phyloP scores from a whole-genome alignment of 768 basidiomycete species.

The Neoboletus magnificus region DNA sequence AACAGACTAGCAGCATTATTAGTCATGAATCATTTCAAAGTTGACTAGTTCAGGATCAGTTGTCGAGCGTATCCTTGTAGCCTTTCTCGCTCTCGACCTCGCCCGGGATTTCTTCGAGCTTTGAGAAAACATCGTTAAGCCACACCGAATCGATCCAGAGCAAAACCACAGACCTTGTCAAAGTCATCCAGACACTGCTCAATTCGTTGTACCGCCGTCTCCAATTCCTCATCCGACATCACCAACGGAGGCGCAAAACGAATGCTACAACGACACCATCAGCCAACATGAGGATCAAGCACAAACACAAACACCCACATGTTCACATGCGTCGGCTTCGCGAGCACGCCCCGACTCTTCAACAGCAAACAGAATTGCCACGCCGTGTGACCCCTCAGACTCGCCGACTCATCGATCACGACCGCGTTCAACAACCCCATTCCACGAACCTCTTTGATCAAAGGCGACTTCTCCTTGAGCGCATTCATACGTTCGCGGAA shows the following conservation, averaged over 20 bases:
- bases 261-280: conserved; percentile 50
- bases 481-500: conserved; percentile 68
- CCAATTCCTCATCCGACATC: conserved; percentile 83
- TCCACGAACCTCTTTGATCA: conserved; percentile 79
- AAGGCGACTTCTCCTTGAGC: conserved; percentile 53
- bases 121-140: neutral
- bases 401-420: conserved; percentile 84
- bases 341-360: conserved; percentile 87
- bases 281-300: neutral
- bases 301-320: conserved; percentile 55
- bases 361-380: conserved; percentile 95
- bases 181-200: conserved; percentile 75
- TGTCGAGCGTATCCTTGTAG: conserved; percentile 38
- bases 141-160: neutral
- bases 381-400: conserved; percentile 74
- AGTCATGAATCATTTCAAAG: neutral
- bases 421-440: conserved; percentile 89
- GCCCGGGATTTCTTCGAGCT: conserved; percentile 62
- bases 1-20: neutral
- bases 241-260: conserved; percentile 96
- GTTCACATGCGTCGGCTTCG: conserved; percentile 95
- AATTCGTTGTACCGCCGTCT: conserved; percentile 72
- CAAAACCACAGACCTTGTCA: conserved; percentile 54
- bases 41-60: conserved; percentile 6
- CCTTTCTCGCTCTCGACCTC: conserved; percentile 61